phyloP scores from a whole-genome alignment of 2,329 filamentous ascomycete genomes.

The Ustulina deusta region DNA sequence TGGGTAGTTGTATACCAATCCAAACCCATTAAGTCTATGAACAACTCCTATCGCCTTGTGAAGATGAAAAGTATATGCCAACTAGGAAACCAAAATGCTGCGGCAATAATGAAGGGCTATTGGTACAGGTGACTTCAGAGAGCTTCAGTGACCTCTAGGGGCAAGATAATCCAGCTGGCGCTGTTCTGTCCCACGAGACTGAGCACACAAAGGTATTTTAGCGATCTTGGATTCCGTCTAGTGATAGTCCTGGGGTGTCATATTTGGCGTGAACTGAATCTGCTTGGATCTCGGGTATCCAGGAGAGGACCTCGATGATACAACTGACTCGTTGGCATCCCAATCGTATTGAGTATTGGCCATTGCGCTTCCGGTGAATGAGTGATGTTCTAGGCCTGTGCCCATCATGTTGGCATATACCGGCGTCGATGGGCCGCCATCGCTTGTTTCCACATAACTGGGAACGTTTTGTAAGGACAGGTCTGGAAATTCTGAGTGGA shows the following conservation, averaged over 20 bases:
- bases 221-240: slow-evolving; percentile 19
- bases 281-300: slow-evolving; percentile 55
- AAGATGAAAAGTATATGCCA: slow-evolving; percentile 38
- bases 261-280: slow-evolving; percentile 61
- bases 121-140: slow-evolving; percentile 42
- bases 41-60: slow-evolving; percentile 30
- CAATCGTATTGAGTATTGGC: slow-evolving; percentile 64
- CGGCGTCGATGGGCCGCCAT: slow-evolving; percentile 62
- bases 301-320: slow-evolving; percentile 54
- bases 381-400: slow-evolving; percentile 53
- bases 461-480: slow-evolving; percentile 57
- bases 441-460: slow-evolving; percentile 58
- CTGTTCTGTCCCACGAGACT: slow-evolving; percentile 1
- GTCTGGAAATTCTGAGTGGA: slow-evolving; percentile 60
- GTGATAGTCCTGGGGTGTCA: slow-evolving; percentile 59
- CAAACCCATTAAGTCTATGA: slow-evolving; percentile 30
- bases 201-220: slow-evolving; percentile 18
- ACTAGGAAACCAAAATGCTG: slow-evolving; percentile 38
- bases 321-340: slow-evolving; percentile 58
- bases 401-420: slow-evolving; percentile 59
- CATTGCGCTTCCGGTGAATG: slow-evolving; percentile 52
- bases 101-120: slow-evolving; percentile 35
- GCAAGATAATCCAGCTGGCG: not conserved
- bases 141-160: slow-evolving; percentile 9
- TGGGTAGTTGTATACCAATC: slow-evolving; percentile 28